Percentiles rank a stretch among this genome's conserved stretches.
Conservation (phyloP, 2,329 filamentous ascomycete species). For the Capronia coronata region DNA sequence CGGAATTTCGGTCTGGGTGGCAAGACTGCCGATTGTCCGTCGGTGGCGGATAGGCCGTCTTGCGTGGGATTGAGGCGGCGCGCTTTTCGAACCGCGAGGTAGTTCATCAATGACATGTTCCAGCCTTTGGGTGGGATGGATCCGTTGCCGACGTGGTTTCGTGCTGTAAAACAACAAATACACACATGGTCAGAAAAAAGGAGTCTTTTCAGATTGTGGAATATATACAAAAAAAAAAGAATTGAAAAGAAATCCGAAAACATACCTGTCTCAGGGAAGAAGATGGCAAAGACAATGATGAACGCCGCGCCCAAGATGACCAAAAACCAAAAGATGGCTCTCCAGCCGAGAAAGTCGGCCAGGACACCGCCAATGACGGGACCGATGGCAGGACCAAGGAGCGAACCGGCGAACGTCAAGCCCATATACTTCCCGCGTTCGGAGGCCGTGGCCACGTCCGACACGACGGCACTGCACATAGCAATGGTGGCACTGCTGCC, state of each 20-base stretch:
- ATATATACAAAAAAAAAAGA: too few relatives aligned
- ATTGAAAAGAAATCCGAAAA: too few relatives aligned
- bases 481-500: conserved; percentile 38
- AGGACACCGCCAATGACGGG: conserved; percentile 40
- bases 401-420: conserved; percentile 33
- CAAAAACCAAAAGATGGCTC: conserved; percentile 51
- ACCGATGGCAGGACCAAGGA: conserved; percentile 42
- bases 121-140: conserved; percentile 35
- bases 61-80: conserved; percentile 9
- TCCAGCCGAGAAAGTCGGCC: conserved; percentile 47
- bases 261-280: conserved; percentile 36
- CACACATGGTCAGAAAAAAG: too few relatives aligned
- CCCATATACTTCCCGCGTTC: conserved; percentile 40
- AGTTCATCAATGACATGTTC: conserved; percentile 33
- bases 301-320: conserved; percentile 41
- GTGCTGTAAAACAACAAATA: too few relatives aligned
- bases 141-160: conserved; percentile 36
- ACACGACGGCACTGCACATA: conserved; percentile 37
- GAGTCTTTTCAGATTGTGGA: too few relatives aligned
- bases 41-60: conserved; percentile 1
- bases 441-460: conserved; percentile 36
- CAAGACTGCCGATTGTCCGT: background rate
- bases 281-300: conserved; percentile 28
- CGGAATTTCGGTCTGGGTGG: conserved; percentile 10
- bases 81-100: conserved; percentile 26